Base-by-base conservation (phyloP, 768 basidiomycete species). In the Trametes cubensis region DNA sequence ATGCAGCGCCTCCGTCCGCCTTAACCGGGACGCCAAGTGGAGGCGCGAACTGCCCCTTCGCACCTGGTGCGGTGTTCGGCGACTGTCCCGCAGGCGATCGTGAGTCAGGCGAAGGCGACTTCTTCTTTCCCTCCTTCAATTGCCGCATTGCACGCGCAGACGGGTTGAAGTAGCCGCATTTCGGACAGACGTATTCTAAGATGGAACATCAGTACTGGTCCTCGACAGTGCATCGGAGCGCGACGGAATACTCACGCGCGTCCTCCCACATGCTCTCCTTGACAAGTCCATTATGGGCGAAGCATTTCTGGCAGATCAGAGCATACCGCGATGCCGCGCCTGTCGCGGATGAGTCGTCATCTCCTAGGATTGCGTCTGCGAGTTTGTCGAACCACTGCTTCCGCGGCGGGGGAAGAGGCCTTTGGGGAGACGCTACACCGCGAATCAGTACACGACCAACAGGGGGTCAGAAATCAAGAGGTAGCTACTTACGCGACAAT, bases 321-420 rank as follows among this genome's bases (percentile, higher is more conserved):
- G 94, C 94, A 67, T 92, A 96, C 70, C 84, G 72, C 72, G 79
- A 68, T 69, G 83, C 63, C 21, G 78, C 70, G 49, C 74, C 72
- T 26, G 72, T 74, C 13, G 71, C 68, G 40, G 67, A 64, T 5
- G 82, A 76, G 28, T 75, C 77, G 23, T 90, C 88, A 54, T 92
- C 92, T 18, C 94, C 94, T 2, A 95, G 80, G 46, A 96, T 78
- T 4, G 88, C 89, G 71, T 95, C 94, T 0, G 93, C 94, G 25
- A 95, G 71, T 67, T 89, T 90, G 76, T 95, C 94, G 69, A 87
- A 91, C 90, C 92, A 92, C 45, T 85, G 86, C 66, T 90, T 90
- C 50, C 82, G 85, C 15, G 85, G 83, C 1, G 81, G 76, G 10
- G 79, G 83, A 52, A 79, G 65, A 67, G 73, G 79, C 68, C 71